Conservation (phyloP, 257 asterid genomes). For the Knoxia roxburghii region DNA sequence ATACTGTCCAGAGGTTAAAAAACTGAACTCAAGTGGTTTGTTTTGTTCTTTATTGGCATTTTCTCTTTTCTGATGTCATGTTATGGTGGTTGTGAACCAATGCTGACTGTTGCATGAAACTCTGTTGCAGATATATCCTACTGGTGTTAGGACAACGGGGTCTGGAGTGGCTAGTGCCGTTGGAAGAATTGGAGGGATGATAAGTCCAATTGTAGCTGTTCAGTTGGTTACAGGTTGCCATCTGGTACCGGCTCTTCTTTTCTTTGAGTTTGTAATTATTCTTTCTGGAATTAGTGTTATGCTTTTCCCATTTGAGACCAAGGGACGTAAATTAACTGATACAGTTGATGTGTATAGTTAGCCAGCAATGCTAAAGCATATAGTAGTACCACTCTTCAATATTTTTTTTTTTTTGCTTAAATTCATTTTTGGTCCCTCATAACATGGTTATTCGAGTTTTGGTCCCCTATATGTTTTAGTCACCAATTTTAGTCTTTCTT, state of each 20-base stretch:
- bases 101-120: not conserved
- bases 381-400: too few relatives aligned
- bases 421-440: too few relatives aligned
- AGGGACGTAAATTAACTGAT: slow-evolving; percentile 22
- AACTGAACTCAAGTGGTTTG: not conserved
- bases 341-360: not conserved
- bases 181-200: slow-evolving; percentile 35
- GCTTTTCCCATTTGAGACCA: slow-evolving; percentile 28
- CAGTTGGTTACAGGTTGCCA: slow-evolving; percentile 24
- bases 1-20: slow-evolving; percentile 67
- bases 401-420: too few relatives aligned
- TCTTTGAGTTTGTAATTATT: slow-evolving; percentile 19
- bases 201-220: slow-evolving; percentile 27
- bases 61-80: not conserved
- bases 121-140: slow-evolving; percentile 30
- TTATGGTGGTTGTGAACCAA: not conserved
- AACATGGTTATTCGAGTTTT: too few relatives aligned
- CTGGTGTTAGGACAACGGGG: slow-evolving; percentile 31
- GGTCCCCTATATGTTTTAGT: too few relatives aligned
- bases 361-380: too few relatives aligned
- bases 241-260: slow-evolving; percentile 19
- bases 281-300: slow-evolving; percentile 19
- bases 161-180: slow-evolving; percentile 29
- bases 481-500: too few relatives aligned
- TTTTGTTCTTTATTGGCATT: not conserved